phyloP scores from a whole-genome alignment of 352 stramenopile species.

The Phytophthora citrophthora region DNA sequence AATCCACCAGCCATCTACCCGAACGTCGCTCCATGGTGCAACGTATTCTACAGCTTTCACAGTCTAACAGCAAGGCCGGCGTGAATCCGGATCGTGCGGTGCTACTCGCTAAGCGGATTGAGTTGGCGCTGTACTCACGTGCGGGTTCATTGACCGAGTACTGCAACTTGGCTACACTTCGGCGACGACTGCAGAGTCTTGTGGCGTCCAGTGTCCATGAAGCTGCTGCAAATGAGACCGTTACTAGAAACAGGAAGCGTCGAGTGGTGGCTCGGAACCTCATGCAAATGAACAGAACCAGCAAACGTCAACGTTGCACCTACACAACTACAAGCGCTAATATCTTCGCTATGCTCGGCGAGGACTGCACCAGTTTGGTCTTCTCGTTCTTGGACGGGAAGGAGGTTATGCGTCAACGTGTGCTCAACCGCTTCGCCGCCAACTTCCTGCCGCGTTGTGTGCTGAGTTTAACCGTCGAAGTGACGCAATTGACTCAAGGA shows the following conservation, averaged over 20 bases:
- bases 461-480: conserved; percentile 54
- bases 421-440: conserved; percentile 58
- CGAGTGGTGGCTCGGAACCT: conserved; percentile 30
- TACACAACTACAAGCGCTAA: conserved; percentile 3
- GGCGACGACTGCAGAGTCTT: conserved; percentile 71
- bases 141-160: conserved; percentile 74
- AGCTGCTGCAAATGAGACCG: conserved; percentile 42
- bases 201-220: conserved; percentile 76
- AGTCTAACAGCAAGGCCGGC: conserved; percentile 24
- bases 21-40: conserved; percentile 74
- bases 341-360: conserved; percentile 39
- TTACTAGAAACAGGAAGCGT: conserved; percentile 27
- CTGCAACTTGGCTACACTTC: conserved; percentile 69
- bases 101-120: conserved; percentile 73
- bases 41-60: conserved; percentile 71
- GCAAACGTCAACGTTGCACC: conserved; percentile 50
- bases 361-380: conserved; percentile 62
- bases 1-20: conserved; percentile 60
- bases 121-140: conserved; percentile 74
- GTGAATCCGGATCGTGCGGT: conserved; percentile 21
- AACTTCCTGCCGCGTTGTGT: conserved; percentile 62
- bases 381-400: conserved; percentile 72
- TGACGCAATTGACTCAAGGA: conserved; percentile 42
- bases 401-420: conserved; percentile 53
- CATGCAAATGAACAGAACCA: conserved; percentile 13